Evolutionary conservation across 2,329 filamentous ascomycete genomes (phyloP).

Genomic region (Anthostomella pinea): DNA sequence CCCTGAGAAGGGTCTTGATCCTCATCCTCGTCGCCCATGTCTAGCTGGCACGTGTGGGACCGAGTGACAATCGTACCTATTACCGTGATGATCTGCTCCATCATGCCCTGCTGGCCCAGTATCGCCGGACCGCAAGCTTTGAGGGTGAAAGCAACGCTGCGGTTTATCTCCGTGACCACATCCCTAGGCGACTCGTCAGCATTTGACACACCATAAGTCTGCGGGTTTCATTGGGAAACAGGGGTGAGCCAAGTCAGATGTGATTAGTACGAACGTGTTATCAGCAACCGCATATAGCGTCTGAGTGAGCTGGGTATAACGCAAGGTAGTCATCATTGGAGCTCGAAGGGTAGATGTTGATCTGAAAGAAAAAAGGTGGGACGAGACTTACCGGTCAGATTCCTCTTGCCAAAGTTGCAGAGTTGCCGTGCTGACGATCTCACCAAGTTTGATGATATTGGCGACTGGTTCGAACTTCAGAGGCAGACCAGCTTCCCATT

Average conservation of each 20-base stretch:
- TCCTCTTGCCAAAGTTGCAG: slow-evolving; percentile 86
- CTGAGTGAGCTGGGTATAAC: slow-evolving; percentile 99
- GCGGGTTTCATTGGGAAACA: not conserved
- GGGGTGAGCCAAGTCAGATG: slow-evolving; percentile 36
- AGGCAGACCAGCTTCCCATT: slow-evolving; percentile 88
- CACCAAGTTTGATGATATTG: slow-evolving; percentile 80
- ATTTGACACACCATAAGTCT: not conserved
- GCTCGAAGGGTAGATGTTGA: slow-evolving; percentile 21
- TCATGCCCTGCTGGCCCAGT: slow-evolving; percentile 67
- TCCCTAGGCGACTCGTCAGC: slow-evolving; percentile 51
- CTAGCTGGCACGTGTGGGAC: slow-evolving; percentile 88
- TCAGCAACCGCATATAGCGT: slow-evolving; percentile 87
- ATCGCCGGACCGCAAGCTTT: slow-evolving; percentile 88
- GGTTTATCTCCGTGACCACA: slow-evolving; percentile 92
- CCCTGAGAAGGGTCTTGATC: slow-evolving; percentile 69
- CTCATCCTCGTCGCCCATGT: slow-evolving; percentile 79
- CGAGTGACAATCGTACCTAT: slow-evolving; percentile 80
- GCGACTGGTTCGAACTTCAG: slow-evolving; percentile 74
- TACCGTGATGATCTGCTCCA: slow-evolving; percentile 73
- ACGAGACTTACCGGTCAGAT: slow-evolving; percentile 77
- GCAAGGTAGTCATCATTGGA: slow-evolving; percentile 79
- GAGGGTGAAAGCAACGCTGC: slow-evolving; percentile 84
- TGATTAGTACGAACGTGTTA: slow-evolving; percentile 70
- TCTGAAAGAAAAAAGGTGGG: slow-evolving; percentile 30
- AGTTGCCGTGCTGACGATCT: slow-evolving; percentile 81